phyloP scores from a whole-genome alignment of 345 rosid genomes.

The Fremontodendron californicum region DNA sequence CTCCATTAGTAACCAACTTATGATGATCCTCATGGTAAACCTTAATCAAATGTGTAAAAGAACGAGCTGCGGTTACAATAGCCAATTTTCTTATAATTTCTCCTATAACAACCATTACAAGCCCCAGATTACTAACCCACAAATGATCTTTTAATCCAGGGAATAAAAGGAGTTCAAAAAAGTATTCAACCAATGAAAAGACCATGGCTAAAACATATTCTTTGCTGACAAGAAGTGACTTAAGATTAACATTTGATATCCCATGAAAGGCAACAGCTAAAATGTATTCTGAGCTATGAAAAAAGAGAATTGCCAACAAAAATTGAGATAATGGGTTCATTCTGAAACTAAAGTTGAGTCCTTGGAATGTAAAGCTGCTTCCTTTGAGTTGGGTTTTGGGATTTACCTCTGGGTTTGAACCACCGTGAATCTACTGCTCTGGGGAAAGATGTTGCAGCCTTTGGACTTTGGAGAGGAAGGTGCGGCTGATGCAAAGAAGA shows the following conservation, averaged over 20 bases:
- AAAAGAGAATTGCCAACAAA: conserved; percentile 47
- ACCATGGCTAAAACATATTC: conserved; percentile 51
- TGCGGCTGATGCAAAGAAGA: neutral
- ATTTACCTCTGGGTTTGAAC: neutral
- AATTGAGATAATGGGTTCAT: conserved; percentile 32
- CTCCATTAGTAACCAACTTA: conserved; percentile 50
- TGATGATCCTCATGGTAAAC: conserved; percentile 48
- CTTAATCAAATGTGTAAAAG: conserved; percentile 67
- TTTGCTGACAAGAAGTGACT: conserved; percentile 57
- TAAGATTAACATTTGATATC: conserved; percentile 37
- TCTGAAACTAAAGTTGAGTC: neutral
- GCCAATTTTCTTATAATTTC: conserved; percentile 57
- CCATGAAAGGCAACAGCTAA: conserved; percentile 52
- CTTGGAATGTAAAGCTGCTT: neutral
- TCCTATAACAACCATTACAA: conserved; percentile 42
- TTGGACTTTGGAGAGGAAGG: neutral
- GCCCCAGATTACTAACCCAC: conserved; percentile 58
- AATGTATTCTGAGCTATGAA: conserved; percentile 56
- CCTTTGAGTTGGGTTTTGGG: neutral
- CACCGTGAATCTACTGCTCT: neutral
- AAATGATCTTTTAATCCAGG: conserved; percentile 53
- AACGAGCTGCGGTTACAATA: conserved; percentile 54
- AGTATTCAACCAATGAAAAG: conserved; percentile 48
- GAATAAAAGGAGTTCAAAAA: conserved; percentile 36
- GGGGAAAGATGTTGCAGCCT: neutral